Evolutionary conservation across 805 yeast species (phyloP), one percentile per base, ranked within the genome.

Genomic region (Nakazawaea molendinolei): DNA sequence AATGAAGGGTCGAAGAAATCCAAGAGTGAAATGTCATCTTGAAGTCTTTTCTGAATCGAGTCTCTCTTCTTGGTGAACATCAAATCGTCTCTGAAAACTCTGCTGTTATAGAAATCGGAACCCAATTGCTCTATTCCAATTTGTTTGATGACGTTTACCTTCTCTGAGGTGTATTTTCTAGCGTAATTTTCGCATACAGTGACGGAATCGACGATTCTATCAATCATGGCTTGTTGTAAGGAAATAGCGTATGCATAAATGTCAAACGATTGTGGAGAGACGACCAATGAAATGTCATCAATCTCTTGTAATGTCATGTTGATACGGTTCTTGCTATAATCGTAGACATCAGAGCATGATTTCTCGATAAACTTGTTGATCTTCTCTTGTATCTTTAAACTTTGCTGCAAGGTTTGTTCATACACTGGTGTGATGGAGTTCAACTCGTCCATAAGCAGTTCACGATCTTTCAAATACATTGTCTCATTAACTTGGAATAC

Each of bases 51-150:
- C 23, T 72, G 65, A 23, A 78, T 57, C 4, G 69, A 55, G 49
- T 92, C 95, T 26, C 69, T 72, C 39, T 69, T 69, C 46, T 86
- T 76, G 2, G 86, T 74, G 50, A 87, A 90, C 97, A 92, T 92
- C 26, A 82, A 69, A 20, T 76, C 78, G 8, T 82, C 70, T 40
- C 80, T 71, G 54, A 86, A 86, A 7, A 67, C 68, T 35, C 77
- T 73, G 35, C 77, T 80, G 19, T 72, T 62, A 34, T 76, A 62
- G 44, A 70, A 71, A 20, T 75, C 80, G 21, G 73, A 71, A 6
- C 86, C 86, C 29, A 87, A 61, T n/a, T 74, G 70, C 3, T 60
- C 61, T 32, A 69, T 65, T 0, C 96, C 97, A 14, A 79, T 46
- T 5, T 55, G 44, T 38, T 76, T 75, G 40, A 92, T 77, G 22